These are phyloP conservation scores for Fusarium mexicanum DNA, from an alignment of 2,329 filamentous ascomycete genomes.

Conservation along the genomic window DNA sequence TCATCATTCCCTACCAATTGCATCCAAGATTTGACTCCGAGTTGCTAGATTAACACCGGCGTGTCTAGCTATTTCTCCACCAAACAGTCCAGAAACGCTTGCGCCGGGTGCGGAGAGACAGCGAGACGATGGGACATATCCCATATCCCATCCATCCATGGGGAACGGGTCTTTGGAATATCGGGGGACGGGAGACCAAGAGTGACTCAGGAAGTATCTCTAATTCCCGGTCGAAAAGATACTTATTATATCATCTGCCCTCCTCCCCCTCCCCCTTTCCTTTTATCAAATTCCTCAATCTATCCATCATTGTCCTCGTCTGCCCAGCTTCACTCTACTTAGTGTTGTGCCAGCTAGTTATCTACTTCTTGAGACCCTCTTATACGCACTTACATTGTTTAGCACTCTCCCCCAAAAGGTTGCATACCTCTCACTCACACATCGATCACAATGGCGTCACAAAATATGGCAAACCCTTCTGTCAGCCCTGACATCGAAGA, in stretches of 20 bases:
- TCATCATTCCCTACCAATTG: background rate
- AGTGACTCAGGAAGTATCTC: constrained; percentile 27
- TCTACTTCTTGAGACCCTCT: constrained; percentile 4
- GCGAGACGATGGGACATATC: constrained; percentile 13
- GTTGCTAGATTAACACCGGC: constrained; percentile 16
- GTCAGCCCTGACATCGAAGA: constrained; percentile 68
- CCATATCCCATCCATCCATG: constrained; percentile 16
- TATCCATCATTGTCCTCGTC: constrained; percentile 3
- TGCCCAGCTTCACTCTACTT: background rate
- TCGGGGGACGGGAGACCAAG: constrained; percentile 30
- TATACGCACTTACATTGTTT: constrained; percentile 4
- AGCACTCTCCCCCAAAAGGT: background rate
- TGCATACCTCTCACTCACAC: background rate
- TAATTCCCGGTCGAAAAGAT: constrained; percentile 34
- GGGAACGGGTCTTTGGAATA: constrained; percentile 20
- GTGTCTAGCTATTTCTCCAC: background rate
- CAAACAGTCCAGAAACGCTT: constrained; percentile 5
- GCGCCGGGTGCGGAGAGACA: constrained; percentile 23
- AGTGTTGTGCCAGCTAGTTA: background rate
- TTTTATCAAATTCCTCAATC: background rate
- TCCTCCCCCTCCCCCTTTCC: background rate
- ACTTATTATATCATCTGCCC: constrained; percentile 40
- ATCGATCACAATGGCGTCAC: constrained; percentile 60
- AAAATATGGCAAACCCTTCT: constrained; percentile 69
- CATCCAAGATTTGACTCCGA: background rate